phyloP scores from a whole-genome alignment of 2,329 filamentous ascomycete genomes.

The Epichloe gansuensis region DNA sequence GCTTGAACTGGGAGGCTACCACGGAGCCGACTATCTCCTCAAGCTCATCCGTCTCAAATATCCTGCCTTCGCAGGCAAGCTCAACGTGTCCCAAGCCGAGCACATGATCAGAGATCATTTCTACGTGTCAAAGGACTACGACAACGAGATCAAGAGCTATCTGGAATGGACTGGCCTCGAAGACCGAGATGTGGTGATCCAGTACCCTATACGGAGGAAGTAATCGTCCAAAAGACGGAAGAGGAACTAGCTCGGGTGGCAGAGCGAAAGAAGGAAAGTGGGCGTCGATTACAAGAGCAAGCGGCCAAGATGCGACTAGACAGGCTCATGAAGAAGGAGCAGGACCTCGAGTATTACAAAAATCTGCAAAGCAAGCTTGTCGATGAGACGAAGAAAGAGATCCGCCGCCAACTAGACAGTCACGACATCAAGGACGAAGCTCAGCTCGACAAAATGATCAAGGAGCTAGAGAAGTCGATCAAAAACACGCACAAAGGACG shows the following conservation, averaged over 20 bases:
- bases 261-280: constrained; percentile 91
- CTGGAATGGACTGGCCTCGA: constrained; percentile 89
- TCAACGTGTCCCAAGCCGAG: constrained; percentile 78
- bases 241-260: constrained; percentile 85
- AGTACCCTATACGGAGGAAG: constrained; percentile 86
- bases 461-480: constrained; percentile 82
- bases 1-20: constrained; percentile 88
- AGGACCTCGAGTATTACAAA: constrained; percentile 89
- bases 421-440: constrained; percentile 88
- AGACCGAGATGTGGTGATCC: constrained; percentile 76
- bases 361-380: constrained; percentile 61
- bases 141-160: constrained; percentile 61
- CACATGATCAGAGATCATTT: constrained; percentile 79
- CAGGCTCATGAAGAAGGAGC: constrained; percentile 88
- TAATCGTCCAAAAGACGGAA: constrained; percentile 82
- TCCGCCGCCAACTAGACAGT: constrained; percentile 70
- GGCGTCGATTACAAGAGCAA: constrained; percentile 82
- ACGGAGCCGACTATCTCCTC: constrained; percentile 80
- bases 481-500: constrained; percentile 85
- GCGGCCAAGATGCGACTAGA: constrained; percentile 95
- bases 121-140: constrained; percentile 77
- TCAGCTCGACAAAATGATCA: constrained; percentile 71
- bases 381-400: constrained; percentile 82
- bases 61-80: constrained; percentile 73
- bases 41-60: constrained; percentile 90